These are phyloP conservation scores for Beta macrorhiza DNA, from an alignment of 179 eudicot species.

Conservation along the genomic window DNA sequence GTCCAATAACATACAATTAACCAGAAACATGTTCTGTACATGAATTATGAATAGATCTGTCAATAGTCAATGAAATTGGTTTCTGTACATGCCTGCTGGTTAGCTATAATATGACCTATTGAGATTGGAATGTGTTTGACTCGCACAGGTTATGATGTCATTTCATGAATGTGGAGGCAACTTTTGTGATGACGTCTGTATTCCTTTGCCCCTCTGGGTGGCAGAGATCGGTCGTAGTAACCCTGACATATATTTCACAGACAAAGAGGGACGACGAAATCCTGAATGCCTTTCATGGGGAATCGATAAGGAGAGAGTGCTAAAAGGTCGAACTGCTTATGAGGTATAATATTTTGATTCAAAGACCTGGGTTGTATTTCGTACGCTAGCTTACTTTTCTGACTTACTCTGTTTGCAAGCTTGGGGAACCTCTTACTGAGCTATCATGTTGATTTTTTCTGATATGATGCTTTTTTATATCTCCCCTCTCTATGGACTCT, in stretches of 20 bases:
- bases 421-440: constrained; percentile 4
- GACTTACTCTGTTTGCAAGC: background rate
- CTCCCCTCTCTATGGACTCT: background rate
- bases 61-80: background rate
- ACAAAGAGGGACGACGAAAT: constrained; percentile 84
- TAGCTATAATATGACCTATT: constrained; percentile 7
- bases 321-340: constrained; percentile 86
- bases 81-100: background rate
- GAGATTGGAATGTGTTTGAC: background rate
- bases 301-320: constrained; percentile 84
- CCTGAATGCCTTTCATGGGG: constrained; percentile 99
- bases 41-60: background rate
- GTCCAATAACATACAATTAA: background rate
- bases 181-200: constrained; percentile 87
- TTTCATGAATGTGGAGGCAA: constrained; percentile 99
- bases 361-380: background rate
- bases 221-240: constrained; percentile 83
- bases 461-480: background rate
- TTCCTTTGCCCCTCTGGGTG: constrained; percentile 95
- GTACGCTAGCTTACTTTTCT: background rate
- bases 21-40: too few species aligned
- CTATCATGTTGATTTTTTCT: background rate
- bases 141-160: constrained; percentile 76
- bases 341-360: constrained; percentile 52
- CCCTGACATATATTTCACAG: constrained; percentile 92